Percentiles rank a stretch among this genome's conserved stretches.
Conservation (phyloP, 495 filamentous ascomycete genomes). For the Podospora bellae-mahoneyi region DNA sequence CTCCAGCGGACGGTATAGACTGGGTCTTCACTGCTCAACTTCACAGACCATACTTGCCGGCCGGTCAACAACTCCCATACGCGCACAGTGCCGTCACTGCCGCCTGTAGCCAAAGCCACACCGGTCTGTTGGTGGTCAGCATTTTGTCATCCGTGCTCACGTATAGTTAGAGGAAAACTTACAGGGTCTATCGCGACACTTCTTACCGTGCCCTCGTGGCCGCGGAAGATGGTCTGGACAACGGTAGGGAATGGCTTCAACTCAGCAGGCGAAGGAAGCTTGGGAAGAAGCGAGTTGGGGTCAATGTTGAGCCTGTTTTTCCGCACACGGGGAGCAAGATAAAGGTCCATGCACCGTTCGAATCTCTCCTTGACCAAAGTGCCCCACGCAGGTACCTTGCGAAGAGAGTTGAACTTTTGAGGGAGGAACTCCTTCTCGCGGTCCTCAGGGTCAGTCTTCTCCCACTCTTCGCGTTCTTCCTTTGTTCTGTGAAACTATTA, state of each 20-base stretch:
- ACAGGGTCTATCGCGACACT: constrained; percentile 60
- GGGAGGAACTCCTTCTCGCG: constrained; percentile 86
- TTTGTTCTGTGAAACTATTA: constrained; percentile 46
- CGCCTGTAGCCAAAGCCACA: constrained; percentile 65
- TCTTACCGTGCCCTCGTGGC: constrained; percentile 85
- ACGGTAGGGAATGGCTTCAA: constrained; percentile 89
- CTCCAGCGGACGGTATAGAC: constrained; percentile 89
- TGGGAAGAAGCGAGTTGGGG: constrained; percentile 86
- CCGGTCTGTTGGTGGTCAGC: constrained; percentile 24
- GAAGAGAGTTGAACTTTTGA: constrained; percentile 71
- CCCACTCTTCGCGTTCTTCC: constrained; percentile 84
- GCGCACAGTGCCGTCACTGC: constrained; percentile 88
- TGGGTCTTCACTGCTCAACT: constrained; percentile 73
- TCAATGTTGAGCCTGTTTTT: constrained; percentile 96
- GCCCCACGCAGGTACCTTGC: constrained; percentile 91
- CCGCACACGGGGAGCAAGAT: constrained; percentile 86
- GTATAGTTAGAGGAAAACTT: constrained; percentile 41
- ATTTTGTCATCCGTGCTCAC: constrained; percentile 50
- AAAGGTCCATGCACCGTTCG: constrained; percentile 90
- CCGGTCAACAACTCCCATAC: constrained; percentile 89
- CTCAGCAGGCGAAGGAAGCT: constrained; percentile 90
- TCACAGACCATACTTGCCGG: constrained; percentile 80
- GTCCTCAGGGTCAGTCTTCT: constrained; percentile 83
- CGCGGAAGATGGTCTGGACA: constrained; percentile 76
- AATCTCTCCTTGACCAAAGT: constrained; percentile 91